phyloP scores from a whole-genome alignment of 176 grass and related monocot species.

The Triticum aestivum region IWGSC_CS_RefSeq_v2.1 NC_057812.1:686821166-686821665 shows the following conservation, averaged over 20 bases:
- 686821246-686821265: slow-evolving; percentile 74
- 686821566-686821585: slow-evolving; percentile 83
- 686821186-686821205: slow-evolving; percentile 44
- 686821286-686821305: slow-evolving; percentile 80
- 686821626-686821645: slow-evolving; percentile 94
- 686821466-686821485: slow-evolving; percentile 94
- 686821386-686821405: neutral
- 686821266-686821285: slow-evolving; percentile 78
- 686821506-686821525: slow-evolving; percentile 90
- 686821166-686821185: no score
- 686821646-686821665: slow-evolving; percentile 77
- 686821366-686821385: no score
- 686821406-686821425: neutral
- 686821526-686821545: slow-evolving; percentile 72
- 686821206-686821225: slow-evolving; percentile 85
- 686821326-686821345: slow-evolving; percentile 62
- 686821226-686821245: slow-evolving; percentile 69
- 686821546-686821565: slow-evolving; percentile 85
- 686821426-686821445: neutral
- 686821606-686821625: slow-evolving; percentile 85
- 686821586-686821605: slow-evolving; percentile 57
- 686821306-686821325: slow-evolving; percentile 65
- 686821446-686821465: slow-evolving; percentile 2
- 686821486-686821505: slow-evolving; percentile 98
- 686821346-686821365: slow-evolving; percentile 76